A percentile compares a stretch with the other conserved stretches of the same genome.
Conservation (phyloP, 805 yeast species). For the Kuraishia capsulata region DNA sequence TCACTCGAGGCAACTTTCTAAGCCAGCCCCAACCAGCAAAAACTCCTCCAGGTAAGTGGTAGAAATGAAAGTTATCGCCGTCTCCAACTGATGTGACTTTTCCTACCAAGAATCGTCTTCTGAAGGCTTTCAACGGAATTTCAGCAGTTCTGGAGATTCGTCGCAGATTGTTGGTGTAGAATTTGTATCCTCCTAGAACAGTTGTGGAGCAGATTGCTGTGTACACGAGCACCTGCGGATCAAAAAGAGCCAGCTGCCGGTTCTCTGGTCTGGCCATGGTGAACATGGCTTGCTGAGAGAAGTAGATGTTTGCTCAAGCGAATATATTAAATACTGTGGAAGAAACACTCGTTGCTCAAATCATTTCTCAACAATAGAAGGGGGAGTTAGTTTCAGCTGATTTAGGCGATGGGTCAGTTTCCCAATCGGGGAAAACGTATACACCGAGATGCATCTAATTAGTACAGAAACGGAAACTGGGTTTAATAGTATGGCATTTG, state of each 20-base stretch:
- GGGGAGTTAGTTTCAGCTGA: too few species aligned
- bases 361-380: too few species aligned
- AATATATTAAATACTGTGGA: too few species aligned
- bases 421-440: neutral
- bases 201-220: constrained; percentile 20
- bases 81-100: constrained; percentile 87
- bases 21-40: constrained; percentile 93
- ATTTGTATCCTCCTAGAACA: constrained; percentile 29
- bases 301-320: too few species aligned
- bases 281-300: too few species aligned
- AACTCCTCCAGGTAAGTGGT: constrained; percentile 88
- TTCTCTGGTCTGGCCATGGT: neutral
- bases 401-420: too few species aligned
- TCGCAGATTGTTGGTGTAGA: constrained; percentile 36
- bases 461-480: too few species aligned
- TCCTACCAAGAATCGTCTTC: constrained; percentile 46
- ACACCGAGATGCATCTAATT: too few species aligned
- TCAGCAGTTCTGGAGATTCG: constrained; percentile 40
- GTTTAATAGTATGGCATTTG: too few species aligned
- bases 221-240: constrained; percentile 20
- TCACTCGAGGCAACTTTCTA: constrained; percentile 51
- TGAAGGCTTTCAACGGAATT: constrained; percentile 39
- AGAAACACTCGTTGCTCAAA: too few species aligned
- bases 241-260: neutral
- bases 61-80: constrained; percentile 90